Evolutionary conservation across 2,329 filamentous ascomycete genomes (phyloP).

Genomic region (Aspergillus melleus): DNA sequence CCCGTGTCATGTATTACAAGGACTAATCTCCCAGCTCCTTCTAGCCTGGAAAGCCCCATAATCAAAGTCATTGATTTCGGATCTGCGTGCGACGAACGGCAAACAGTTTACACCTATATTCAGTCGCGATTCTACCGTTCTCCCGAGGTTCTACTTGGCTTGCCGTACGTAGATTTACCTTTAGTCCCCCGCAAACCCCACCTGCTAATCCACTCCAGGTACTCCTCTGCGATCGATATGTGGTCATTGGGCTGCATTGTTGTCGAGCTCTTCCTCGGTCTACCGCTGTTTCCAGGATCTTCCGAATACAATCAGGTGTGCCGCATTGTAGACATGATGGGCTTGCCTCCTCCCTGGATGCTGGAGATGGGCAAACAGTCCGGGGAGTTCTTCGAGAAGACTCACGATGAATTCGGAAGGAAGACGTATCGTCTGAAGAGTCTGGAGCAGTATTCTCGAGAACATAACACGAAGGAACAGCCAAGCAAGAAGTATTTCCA

Average conservation of each 20-base stretch:
- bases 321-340: slow-evolving; percentile 96
- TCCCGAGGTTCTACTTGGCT: slow-evolving; percentile 88
- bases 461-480: slow-evolving; percentile 95
- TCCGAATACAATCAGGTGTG: slow-evolving; percentile 99
- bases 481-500: slow-evolving; percentile 99
- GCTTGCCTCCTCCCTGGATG: slow-evolving; percentile 97
- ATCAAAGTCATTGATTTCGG: slow-evolving; percentile 99
- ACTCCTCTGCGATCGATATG: slow-evolving; percentile 99
- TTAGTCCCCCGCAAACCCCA: not conserved
- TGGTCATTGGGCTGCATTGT: slow-evolving; percentile 99
- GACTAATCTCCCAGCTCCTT: slow-evolving; percentile 12
- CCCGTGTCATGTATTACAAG: not conserved
- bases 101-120: slow-evolving; percentile 99
- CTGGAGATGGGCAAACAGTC: slow-evolving; percentile 98
- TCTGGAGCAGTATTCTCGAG: slow-evolving; percentile 96
- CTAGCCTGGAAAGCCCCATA: slow-evolving; percentile 87
- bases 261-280: slow-evolving; percentile 90
- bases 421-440: slow-evolving; percentile 90
- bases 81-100: slow-evolving; percentile 94
- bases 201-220: slow-evolving; percentile 46
- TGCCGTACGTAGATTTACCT: slow-evolving; percentile 58
- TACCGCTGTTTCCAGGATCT: slow-evolving; percentile 92
- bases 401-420: slow-evolving; percentile 85
- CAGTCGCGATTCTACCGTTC: slow-evolving; percentile 98
- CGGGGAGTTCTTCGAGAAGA: slow-evolving; percentile 95